A percentile compares a stretch with the other conserved stretches of the same genome.
Evolutionary conservation across 192 early-diverging fungal genomes (phyloP).

Genomic region (Backusella luteola): DNA sequence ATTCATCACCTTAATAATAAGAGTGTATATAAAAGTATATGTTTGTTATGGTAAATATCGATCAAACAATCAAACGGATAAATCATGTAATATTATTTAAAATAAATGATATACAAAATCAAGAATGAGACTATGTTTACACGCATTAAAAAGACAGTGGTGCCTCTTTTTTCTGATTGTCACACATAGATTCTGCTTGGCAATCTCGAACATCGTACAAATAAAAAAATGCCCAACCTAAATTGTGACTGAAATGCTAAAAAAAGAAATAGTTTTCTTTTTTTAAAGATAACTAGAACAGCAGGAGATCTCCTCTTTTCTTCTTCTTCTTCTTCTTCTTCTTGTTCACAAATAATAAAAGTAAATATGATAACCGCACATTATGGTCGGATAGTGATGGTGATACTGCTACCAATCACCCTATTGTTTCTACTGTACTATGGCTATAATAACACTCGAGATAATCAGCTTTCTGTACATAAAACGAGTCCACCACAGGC

Average conservation of each 20-base stretch:
- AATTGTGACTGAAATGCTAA: neutral
- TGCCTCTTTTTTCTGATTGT: neutral
- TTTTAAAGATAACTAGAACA: neutral
- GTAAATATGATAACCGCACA: slow-evolving; percentile 8
- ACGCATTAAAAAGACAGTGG: neutral
- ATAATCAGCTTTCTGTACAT: neutral
- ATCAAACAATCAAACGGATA: neutral
- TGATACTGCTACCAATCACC: slow-evolving; percentile 4
- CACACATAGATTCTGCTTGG: neutral
- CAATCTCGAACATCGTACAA: neutral
- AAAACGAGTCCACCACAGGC: neutral
- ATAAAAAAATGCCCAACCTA: neutral
- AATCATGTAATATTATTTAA: neutral
- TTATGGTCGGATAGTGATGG: slow-evolving; percentile 14
- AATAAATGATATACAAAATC: neutral
- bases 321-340: neutral
- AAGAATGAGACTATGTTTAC: neutral
- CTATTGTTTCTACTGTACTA: neutral
- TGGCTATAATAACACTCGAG: neutral
- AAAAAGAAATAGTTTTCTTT: neutral
- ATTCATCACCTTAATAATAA: no score
- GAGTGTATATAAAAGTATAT: no score
- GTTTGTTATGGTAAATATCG: neutral
- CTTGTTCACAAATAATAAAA: neutral
- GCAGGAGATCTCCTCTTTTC: neutral